A percentile compares a stretch with the other conserved stretches of the same genome.
These are phyloP conservation scores for Gremmenia infestans DNA, from an alignment of 2,329 filamentous ascomycete genomes.

Conservation along the genomic window DNA sequence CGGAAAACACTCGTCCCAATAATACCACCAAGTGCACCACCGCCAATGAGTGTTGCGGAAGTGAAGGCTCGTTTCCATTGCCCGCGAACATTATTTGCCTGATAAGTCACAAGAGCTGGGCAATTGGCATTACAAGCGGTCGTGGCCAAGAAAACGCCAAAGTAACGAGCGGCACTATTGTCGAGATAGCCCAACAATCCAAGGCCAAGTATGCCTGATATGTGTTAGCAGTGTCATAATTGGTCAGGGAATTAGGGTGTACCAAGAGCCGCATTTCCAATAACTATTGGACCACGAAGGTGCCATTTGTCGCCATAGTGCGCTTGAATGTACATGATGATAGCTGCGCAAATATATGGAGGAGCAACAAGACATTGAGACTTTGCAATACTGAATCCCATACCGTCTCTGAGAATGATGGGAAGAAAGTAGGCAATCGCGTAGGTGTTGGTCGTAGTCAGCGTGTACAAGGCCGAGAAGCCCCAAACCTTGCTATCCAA, in stretches of 20 bases:
- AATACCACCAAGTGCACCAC: constrained; percentile 76
- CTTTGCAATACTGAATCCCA: constrained; percentile 47
- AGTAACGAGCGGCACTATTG: constrained; percentile 47
- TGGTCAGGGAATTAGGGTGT: constrained; percentile 31
- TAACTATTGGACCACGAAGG: constrained; percentile 28
- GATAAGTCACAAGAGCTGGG: constrained; percentile 70
- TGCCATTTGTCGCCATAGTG: constrained; percentile 50
- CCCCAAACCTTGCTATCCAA: constrained; percentile 56
- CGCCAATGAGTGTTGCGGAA: constrained; percentile 69
- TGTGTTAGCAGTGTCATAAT: background rate
- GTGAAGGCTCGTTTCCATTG: constrained; percentile 85
- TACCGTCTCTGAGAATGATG: constrained; percentile 57
- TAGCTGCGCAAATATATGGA: constrained; percentile 43
- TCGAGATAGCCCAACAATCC: constrained; percentile 43
- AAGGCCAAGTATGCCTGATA: constrained; percentile 13
- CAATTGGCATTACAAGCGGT: constrained; percentile 63
- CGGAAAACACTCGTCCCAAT: constrained; percentile 69
- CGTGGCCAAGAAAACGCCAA: constrained; percentile 48
- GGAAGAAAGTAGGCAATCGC: constrained; percentile 76
- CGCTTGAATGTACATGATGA: constrained; percentile 41
- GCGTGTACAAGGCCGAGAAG: constrained; percentile 57
- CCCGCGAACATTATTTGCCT: constrained; percentile 61
- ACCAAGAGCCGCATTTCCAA: constrained; percentile 40
- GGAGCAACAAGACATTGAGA: constrained; percentile 52
- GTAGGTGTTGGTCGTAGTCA: constrained; percentile 67